Percentiles rank a stretch among this genome's conserved stretches.
These are phyloP conservation scores for Brassica incana DNA, from an alignment of 345 rosid species.

Conservation along the genomic window DNA sequence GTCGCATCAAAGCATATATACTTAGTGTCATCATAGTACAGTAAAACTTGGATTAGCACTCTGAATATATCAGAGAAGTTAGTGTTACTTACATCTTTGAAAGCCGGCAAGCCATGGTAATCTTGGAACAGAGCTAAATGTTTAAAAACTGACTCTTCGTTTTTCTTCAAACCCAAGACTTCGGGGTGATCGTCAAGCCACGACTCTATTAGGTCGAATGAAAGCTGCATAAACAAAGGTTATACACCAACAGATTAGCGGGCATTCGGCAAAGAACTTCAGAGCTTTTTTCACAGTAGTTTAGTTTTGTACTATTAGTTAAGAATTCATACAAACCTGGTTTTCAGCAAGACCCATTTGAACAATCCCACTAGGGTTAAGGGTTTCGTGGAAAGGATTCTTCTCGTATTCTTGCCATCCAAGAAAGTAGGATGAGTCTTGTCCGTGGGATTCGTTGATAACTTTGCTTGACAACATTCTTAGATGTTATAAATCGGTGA, in stretches of 20 bases:
- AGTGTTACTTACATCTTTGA: slow-evolving; percentile 56
- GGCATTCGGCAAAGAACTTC: not conserved
- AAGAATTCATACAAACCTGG: slow-evolving; percentile 52
- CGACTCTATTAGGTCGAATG: slow-evolving; percentile 64
- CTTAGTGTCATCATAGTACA: not conserved
- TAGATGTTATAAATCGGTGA: not conserved
- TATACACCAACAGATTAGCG: not conserved
- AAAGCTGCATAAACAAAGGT: slow-evolving; percentile 51
- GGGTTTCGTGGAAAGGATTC: slow-evolving; percentile 56
- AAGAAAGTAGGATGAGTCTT: slow-evolving; percentile 79
- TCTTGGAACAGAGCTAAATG: slow-evolving; percentile 89
- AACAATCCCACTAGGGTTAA: slow-evolving; percentile 72
- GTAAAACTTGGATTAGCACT: not conserved
- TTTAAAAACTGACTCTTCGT: slow-evolving; percentile 57
- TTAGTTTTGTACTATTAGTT: not conserved
- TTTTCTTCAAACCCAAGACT: slow-evolving; percentile 50
- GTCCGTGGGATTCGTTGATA: slow-evolving; percentile 62
- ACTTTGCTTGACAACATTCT: slow-evolving; percentile 71
- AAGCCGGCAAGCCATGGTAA: slow-evolving; percentile 76
- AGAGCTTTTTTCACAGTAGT: not conserved
- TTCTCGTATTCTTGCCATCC: slow-evolving; percentile 81
- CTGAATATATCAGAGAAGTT: not conserved
- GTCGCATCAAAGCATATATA: not conserved
- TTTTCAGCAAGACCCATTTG: slow-evolving; percentile 98
- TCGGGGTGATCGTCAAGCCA: slow-evolving; percentile 71